These are phyloP conservation scores for Cyclotella choctawhatcheeana DNA, from an alignment of 108 stramenopile species.

Conservation along the genomic window DNA sequence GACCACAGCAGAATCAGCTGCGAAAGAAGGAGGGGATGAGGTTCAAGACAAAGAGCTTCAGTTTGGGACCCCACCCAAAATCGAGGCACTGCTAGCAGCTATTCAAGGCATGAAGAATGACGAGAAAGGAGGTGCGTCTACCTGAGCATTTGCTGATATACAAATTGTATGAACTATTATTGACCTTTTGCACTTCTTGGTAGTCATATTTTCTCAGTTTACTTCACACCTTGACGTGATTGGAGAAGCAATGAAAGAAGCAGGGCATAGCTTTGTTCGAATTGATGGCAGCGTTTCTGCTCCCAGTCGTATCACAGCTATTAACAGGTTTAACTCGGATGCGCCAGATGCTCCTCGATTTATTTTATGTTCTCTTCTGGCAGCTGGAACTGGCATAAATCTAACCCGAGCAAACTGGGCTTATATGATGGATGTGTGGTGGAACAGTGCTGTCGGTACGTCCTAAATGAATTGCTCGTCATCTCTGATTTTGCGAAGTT, in stretches of 20 bases:
- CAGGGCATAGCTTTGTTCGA: conserved; percentile 55
- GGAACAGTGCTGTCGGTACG: conserved; percentile 55
- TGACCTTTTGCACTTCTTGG: neutral
- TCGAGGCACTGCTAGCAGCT: conserved; percentile 43
- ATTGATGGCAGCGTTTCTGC: conserved; percentile 61
- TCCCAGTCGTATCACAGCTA: conserved; percentile 43
- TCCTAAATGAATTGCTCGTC: too few relatives aligned
- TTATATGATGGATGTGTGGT: conserved; percentile 74
- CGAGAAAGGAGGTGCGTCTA: conserved; percentile 51
- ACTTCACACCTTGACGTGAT: conserved; percentile 70
- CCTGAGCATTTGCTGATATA: neutral
- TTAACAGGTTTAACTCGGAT: conserved; percentile 44
- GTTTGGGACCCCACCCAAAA: conserved; percentile 49
- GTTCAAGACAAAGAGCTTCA: neutral
- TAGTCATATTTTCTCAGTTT: conserved; percentile 67
- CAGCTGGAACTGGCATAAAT: conserved; percentile 78
- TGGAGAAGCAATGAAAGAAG: conserved; percentile 44
- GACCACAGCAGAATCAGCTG: conserved; percentile 25
- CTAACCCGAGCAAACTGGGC: conserved; percentile 66
- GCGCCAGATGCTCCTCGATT: conserved; percentile 44
- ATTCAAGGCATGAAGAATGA: conserved; percentile 52
- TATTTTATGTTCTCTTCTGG: conserved; percentile 56
- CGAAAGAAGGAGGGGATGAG: neutral
- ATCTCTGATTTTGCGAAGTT: too few relatives aligned
- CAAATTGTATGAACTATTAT: too few relatives aligned